Percentiles rank a stretch among this genome's conserved stretches.
These are phyloP conservation scores for Tricholoma hemisulphureum DNA, from an alignment of 768 basidiomycete species.

Conservation along the genomic window DNA sequence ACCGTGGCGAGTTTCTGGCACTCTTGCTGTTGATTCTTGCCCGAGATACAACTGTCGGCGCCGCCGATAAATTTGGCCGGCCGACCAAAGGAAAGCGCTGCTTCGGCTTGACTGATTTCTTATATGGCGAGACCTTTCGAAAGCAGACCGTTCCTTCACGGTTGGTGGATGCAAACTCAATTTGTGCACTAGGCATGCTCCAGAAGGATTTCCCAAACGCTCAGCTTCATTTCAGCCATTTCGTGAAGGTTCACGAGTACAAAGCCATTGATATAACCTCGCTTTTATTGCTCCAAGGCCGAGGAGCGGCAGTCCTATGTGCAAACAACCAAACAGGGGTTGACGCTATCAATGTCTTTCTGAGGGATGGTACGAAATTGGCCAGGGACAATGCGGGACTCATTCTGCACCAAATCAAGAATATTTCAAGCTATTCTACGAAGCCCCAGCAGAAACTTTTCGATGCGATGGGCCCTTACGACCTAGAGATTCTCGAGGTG, in stretches of 20 bases:
- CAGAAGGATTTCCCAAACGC: conserved; percentile 15
- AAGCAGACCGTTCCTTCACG: neutral
- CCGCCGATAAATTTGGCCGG: neutral
- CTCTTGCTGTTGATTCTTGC: neutral
- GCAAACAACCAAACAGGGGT: conserved; percentile 20
- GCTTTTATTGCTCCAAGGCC: conserved; percentile 17
- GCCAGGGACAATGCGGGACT: conserved; percentile 17
- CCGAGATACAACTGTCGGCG: neutral
- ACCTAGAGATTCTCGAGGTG: conserved; percentile 14
- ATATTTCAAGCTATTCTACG: conserved; percentile 13
- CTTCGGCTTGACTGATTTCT: neutral
- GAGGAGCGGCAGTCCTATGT: conserved; percentile 29
- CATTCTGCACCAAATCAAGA: conserved; percentile 27
- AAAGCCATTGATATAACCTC: conserved; percentile 17
- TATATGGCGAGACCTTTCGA: neutral
- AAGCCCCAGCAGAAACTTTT: conserved; percentile 16
- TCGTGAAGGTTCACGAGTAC: conserved; percentile 27
- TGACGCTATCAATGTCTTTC: conserved; percentile 23
- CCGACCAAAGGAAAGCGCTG: neutral
- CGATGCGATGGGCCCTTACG: conserved; percentile 23
- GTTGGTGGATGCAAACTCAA: neutral
- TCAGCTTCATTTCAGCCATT: conserved; percentile 31
- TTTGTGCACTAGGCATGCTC: neutral
- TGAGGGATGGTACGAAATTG: conserved; percentile 5
- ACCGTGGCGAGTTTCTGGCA: neutral